A percentile compares a stretch with the other conserved stretches of the same genome.
phyloP scores from a whole-genome alignment of 129 eudicot species.

The Solidago caesia region DNA sequence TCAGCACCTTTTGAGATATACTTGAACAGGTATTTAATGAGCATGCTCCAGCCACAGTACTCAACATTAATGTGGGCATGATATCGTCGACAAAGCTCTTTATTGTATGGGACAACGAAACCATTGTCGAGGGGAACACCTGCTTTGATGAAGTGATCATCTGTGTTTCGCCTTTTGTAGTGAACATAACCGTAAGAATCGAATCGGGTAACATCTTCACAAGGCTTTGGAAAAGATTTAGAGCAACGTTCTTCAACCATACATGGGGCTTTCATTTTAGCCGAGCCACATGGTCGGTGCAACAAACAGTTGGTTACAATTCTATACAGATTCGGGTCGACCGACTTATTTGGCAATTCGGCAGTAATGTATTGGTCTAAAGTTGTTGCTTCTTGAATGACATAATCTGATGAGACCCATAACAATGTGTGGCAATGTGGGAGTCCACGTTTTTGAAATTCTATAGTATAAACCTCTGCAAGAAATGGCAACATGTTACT shows the following conservation, averaged over 20 bases:
- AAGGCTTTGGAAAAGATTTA: background rate
- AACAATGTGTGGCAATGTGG: too few species aligned
- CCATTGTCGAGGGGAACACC: background rate
- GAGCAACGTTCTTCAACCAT: background rate
- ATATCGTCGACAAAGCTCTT: background rate
- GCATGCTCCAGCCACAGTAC: too few species aligned
- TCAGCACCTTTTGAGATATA: background rate
- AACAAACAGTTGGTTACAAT: background rate
- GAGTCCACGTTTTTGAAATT: too few species aligned
- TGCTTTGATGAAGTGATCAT: background rate
- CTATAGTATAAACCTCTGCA: too few species aligned
- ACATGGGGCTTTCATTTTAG: background rate
- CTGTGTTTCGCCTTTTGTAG: background rate
- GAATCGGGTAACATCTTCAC: background rate
- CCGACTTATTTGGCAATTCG: too few species aligned
- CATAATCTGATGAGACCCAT: too few species aligned
- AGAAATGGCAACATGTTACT: too few species aligned
- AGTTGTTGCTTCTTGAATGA: too few species aligned
- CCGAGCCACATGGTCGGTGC: background rate
- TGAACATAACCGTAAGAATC: background rate
- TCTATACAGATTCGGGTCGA: background rate
- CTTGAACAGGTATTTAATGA: background rate
- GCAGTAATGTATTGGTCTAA: too few species aligned
- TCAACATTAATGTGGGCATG: background rate
- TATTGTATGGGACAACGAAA: background rate